Evolutionary conservation across 2,329 filamentous ascomycete genomes (phyloP).

Genomic region (Cercospora zeae-maydis): DNA sequence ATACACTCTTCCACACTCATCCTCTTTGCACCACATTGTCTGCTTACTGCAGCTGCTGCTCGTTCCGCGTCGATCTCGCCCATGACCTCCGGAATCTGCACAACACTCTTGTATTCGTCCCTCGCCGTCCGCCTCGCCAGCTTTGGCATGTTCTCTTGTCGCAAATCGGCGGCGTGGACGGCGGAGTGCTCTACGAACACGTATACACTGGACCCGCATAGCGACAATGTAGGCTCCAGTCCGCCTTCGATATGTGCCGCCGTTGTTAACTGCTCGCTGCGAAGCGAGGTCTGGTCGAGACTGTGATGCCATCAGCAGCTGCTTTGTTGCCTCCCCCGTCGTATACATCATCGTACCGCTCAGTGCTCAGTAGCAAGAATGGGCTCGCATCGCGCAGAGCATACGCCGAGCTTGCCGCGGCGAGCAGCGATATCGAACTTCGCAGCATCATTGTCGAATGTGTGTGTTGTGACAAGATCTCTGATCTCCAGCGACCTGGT

Average conservation of each 20-base stretch:
- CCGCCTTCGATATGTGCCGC: conserved; percentile 30
- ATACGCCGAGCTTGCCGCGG: conserved; percentile 43
- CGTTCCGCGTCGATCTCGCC: conserved; percentile 46
- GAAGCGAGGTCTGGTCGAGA: conserved; percentile 8
- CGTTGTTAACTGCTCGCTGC: conserved; percentile 28
- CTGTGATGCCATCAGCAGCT: conserved; percentile 3
- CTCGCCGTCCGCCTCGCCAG: conserved; percentile 51
- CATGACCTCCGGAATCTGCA: conserved; percentile 52
- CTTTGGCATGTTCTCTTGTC: conserved; percentile 44
- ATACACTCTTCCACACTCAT: conserved; percentile 15
- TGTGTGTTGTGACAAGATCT: conserved; percentile 7
- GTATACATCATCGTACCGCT: conserved; percentile 55
- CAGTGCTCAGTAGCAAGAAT: conserved; percentile 82
- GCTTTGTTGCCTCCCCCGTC: neutral
- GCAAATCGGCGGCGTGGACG: conserved; percentile 66
- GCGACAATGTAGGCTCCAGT: conserved; percentile 42
- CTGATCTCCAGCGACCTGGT: neutral
- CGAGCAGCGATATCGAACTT: conserved; percentile 26
- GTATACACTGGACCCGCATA: conserved; percentile 54
- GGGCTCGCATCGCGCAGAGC: conserved; percentile 62
- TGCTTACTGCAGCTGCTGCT: conserved; percentile 44
- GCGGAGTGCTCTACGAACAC: conserved; percentile 74
- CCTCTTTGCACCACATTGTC: conserved; percentile 40
- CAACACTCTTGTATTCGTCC: conserved; percentile 29
- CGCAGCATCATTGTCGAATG: conserved; percentile 25